Evolutionary conservation across 2,329 filamentous ascomycete species (phyloP).

Genomic region (Nothophoma quercina): DNA sequence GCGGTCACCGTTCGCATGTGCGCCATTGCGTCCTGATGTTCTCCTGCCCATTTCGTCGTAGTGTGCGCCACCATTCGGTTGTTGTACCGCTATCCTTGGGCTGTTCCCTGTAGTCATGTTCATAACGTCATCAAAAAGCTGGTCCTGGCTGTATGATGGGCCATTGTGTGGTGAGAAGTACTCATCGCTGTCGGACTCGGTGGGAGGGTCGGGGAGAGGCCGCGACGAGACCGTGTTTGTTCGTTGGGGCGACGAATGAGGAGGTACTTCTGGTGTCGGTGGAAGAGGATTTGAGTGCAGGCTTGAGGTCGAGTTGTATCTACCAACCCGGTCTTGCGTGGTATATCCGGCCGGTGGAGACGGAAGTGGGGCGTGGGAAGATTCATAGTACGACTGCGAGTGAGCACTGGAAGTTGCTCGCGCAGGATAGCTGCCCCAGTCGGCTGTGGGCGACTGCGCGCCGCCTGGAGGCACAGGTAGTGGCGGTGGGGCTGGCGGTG

Average conservation of each 20-base stretch:
- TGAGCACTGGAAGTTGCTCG: constrained; percentile 39
- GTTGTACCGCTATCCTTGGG: constrained; percentile 38
- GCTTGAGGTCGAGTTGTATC: constrained; percentile 43
- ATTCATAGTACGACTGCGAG: constrained; percentile 39
- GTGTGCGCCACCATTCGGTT: constrained; percentile 43
- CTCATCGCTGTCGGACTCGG: constrained; percentile 56
- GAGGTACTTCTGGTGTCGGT: constrained; percentile 61
- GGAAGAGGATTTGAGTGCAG: constrained; percentile 50
- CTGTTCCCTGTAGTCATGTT: constrained; percentile 52
- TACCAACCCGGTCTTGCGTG: constrained; percentile 36
- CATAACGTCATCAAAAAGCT: constrained; percentile 65
- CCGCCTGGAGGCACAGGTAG: constrained; percentile 46
- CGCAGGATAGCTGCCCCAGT: constrained; percentile 46
- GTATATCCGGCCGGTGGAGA: constrained; percentile 44
- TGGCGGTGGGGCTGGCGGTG: constrained; percentile 46
- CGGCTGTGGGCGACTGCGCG: constrained; percentile 41
- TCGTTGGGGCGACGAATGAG: constrained; percentile 57
- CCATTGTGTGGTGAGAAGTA: constrained; percentile 49
- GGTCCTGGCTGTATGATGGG: constrained; percentile 57
- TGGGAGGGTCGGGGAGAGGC: constrained; percentile 67
- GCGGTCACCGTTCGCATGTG: constrained; percentile 57
- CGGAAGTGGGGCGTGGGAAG: constrained; percentile 46
- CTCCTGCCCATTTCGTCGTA: constrained; percentile 35
- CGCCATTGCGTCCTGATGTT: constrained; percentile 39
- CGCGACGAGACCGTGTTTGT: constrained; percentile 63